A percentile compares a stretch with the other conserved stretches of the same genome.
Conservation (phyloP, 1,139 yeast species). For the Hansenula lynferdii region DNA sequence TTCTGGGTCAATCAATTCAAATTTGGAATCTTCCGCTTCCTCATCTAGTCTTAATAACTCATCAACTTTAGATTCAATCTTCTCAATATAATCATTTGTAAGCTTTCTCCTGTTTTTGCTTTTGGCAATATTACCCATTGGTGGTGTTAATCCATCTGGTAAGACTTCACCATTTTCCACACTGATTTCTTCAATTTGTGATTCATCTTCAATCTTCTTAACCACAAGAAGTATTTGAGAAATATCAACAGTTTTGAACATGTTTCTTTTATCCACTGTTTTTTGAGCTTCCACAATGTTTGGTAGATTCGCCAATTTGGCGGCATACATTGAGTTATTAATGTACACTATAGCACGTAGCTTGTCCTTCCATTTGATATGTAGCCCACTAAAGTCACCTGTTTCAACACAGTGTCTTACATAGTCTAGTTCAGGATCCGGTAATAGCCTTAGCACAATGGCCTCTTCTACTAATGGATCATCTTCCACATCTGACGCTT, state of each 20-base stretch:
- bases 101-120: conserved; percentile 50
- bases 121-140: conserved; percentile 53
- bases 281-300: conserved; percentile 85
- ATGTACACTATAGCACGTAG: conserved; percentile 66
- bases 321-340: conserved; percentile 63
- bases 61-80: conserved; percentile 74
- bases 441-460: conserved; percentile 68
- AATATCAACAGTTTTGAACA: conserved; percentile 82
- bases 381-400: conserved; percentile 72
- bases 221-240: conserved; percentile 82
- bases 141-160: conserved; percentile 65
- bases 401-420: conserved; percentile 76
- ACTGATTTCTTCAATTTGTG: conserved; percentile 39
- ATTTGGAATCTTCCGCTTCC: conserved; percentile 77
- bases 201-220: conserved; percentile 52
- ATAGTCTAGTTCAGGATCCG: conserved; percentile 74
- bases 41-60: conserved; percentile 72
- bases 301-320: conserved; percentile 85
- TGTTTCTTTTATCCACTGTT: conserved; percentile 83
- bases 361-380: conserved; percentile 76
- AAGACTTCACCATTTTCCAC: conserved; percentile 28
- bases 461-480: conserved; percentile 93
- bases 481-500: conserved; percentile 93
- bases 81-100: conserved; percentile 50
- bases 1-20: conserved; percentile 61